Evolutionary conservation across 345 rosid species (phyloP).

Genomic region (Crucihimalaya himalaica): DNA sequence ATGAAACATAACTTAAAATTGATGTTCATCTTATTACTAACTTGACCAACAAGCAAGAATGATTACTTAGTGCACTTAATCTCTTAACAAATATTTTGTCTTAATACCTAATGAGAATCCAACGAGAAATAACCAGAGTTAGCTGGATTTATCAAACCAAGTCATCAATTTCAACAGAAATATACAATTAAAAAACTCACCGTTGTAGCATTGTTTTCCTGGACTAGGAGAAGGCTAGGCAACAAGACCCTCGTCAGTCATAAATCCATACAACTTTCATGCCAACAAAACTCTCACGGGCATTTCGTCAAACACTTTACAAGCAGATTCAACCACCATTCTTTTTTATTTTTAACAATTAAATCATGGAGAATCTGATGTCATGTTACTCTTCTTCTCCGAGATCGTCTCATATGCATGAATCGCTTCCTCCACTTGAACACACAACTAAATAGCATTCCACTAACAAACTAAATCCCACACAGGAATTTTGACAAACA

Average conservation of each 20-base stretch:
- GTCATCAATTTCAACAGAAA: not conserved
- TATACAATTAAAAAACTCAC: not conserved
- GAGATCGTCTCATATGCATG: not conserved
- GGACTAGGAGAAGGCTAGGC: not conserved
- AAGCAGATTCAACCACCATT: not conserved
- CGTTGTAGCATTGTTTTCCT: not conserved
- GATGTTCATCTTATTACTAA: not conserved
- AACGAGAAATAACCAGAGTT: not conserved
- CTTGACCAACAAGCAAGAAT: not conserved
- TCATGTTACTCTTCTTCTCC: not conserved
- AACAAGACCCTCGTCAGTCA: not conserved
- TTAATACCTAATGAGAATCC: not conserved
- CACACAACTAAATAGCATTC: not conserved
- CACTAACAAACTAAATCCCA: not conserved
- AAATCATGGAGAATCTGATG: not conserved
- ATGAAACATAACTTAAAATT: not conserved
- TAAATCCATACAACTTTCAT: not conserved
- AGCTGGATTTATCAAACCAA: not conserved
- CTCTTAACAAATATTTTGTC: not conserved
- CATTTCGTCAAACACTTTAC: slow-evolving; percentile 11
- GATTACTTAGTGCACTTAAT: not conserved
- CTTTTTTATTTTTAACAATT: not conserved
- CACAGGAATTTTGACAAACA: slow-evolving; percentile 9
- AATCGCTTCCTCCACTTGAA: not conserved
- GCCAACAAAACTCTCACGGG: not conserved